Percentiles rank a stretch among this genome's conserved stretches.
phyloP scores from a whole-genome alignment of 1,284 basidiomycete genomes.

The Ceratobasidium sp. region DNA sequence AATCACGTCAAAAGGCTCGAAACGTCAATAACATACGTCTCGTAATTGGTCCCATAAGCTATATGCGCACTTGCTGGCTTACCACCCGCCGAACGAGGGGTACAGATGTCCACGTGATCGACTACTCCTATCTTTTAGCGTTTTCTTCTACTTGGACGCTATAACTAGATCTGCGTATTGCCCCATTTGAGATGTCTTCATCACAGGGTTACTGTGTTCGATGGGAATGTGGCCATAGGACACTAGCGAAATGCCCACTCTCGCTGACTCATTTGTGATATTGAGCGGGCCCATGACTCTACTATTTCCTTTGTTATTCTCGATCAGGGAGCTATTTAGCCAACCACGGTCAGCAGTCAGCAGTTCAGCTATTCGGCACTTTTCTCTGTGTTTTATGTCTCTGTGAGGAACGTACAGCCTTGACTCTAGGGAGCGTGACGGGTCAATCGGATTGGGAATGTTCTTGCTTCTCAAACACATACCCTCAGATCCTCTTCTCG shows the following conservation, averaged over 20 bases:
- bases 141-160: neutral
- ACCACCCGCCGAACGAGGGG: neutral
- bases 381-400: neutral
- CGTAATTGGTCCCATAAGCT: neutral
- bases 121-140: neutral
- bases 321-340: neutral
- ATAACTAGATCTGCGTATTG: too few relatives aligned
- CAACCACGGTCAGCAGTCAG: neutral
- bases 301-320: neutral
- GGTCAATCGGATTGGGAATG: neutral
- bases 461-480: neutral
- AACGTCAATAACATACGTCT: neutral
- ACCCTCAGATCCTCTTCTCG: neutral
- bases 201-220: too few relatives aligned
- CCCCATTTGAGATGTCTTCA: too few relatives aligned
- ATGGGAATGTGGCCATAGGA: too few relatives aligned
- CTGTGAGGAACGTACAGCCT: neutral
- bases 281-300: too few relatives aligned
- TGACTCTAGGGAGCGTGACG: neutral
- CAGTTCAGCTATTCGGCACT: neutral
- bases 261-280: too few relatives aligned
- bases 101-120: neutral
- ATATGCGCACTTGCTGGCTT: neutral
- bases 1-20: neutral
- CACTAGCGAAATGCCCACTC: too few relatives aligned